Conservation (phyloP, 2,329 filamentous ascomycete species). For the Ophiostoma sp. region DNA sequence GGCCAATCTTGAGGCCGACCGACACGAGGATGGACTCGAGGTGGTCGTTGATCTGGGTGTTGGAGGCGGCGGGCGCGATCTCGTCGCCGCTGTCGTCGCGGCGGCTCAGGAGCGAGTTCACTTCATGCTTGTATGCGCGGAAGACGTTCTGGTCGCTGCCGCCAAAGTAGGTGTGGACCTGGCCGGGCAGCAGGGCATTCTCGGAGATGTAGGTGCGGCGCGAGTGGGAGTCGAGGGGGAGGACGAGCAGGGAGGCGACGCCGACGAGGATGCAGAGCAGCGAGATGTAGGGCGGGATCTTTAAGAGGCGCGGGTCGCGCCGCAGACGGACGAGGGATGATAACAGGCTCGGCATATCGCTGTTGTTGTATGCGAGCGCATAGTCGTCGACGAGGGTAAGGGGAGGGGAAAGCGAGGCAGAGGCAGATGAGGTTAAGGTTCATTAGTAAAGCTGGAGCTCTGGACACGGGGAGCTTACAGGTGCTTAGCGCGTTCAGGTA, state of each 20-base stretch:
- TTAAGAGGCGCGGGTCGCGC: constrained; percentile 73
- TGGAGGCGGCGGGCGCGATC: constrained; percentile 32
- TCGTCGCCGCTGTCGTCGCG: background rate
- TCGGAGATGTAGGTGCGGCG: constrained; percentile 93
- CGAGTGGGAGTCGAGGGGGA: constrained; percentile 87
- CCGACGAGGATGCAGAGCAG: constrained; percentile 78
- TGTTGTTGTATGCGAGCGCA: background rate
- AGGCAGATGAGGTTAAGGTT: background rate
- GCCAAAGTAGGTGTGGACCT: constrained; percentile 96
- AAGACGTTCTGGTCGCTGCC: constrained; percentile 95
- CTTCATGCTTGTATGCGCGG: constrained; percentile 79
- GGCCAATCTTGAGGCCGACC: constrained; percentile 78
- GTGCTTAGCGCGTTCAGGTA: constrained; percentile 11
- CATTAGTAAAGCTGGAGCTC: constrained; percentile 3
- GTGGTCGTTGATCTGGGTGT: constrained; percentile 60
- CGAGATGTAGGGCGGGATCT: constrained; percentile 82
- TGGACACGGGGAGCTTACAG: constrained; percentile 18
- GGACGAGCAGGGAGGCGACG: constrained; percentile 79
- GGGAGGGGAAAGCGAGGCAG: background rate
- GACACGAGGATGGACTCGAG: constrained; percentile 70
- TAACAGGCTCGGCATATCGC: constrained; percentile 4
- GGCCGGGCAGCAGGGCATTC: constrained; percentile 89
- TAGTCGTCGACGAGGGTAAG: background rate
- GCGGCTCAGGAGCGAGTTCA: constrained; percentile 50
- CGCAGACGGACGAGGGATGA: constrained; percentile 60